Evolutionary conservation across 768 basidiomycete genomes (phyloP).

Genomic region (Russula olivacea): DNA sequence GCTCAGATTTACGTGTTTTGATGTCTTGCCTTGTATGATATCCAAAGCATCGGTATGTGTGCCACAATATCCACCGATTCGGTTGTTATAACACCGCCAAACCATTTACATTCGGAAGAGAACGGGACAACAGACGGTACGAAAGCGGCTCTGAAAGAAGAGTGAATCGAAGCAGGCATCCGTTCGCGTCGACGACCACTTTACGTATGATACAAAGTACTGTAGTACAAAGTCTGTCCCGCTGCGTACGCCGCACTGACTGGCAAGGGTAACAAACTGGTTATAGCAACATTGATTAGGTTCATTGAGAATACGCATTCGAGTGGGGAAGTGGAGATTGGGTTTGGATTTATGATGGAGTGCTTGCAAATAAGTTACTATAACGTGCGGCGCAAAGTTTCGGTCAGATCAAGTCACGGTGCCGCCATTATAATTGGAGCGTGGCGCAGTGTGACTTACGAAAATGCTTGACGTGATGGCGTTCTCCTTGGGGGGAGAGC

Average conservation of each 20-base stretch:
- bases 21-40: neutral
- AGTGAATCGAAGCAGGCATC: neutral
- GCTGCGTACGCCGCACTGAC: slow-evolving; percentile 2
- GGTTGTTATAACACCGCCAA: neutral
- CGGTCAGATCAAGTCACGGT: slow-evolving; percentile 3
- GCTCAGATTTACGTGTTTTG: no score
- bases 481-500: slow-evolving; percentile 38
- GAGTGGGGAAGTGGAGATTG: neutral
- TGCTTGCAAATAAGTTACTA: slow-evolving; percentile 19
- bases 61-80: neutral
- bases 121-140: neutral
- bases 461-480: neutral
- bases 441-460: slow-evolving; percentile 18
- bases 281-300: slow-evolving; percentile 3
- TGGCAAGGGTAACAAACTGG: slow-evolving; percentile 2
- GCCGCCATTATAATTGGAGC: neutral
- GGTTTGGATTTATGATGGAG: slow-evolving; percentile 8
- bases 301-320: neutral
- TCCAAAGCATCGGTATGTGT: neutral
- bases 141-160: neutral
- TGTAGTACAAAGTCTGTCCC: slow-evolving; percentile 15
- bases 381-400: slow-evolving; percentile 1
- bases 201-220: slow-evolving; percentile 15
- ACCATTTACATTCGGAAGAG: neutral
- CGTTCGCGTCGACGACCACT: neutral